Base-by-base conservation (phyloP, 495 filamentous ascomycete genomes). In the Penicillium fimorum region DNA sequence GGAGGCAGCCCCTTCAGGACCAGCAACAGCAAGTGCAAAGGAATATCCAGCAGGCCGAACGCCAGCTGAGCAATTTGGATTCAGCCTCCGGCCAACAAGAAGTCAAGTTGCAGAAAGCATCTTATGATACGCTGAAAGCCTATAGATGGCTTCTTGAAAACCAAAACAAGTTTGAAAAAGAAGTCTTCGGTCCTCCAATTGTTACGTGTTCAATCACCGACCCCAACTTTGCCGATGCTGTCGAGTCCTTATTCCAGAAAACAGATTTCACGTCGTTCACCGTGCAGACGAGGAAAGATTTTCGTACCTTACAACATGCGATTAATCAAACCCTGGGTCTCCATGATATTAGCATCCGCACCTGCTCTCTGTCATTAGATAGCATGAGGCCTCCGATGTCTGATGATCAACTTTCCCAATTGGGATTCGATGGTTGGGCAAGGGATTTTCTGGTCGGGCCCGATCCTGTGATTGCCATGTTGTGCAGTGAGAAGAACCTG, bases 101-200 rank as follows among this genome's bases (percentile, higher is more conserved):
- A 56, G 80, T 62, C 41, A 84, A 86, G 60, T 76, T 97, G 10
- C 72, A 70, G 37, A 67, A 60, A 7, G 2, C 76, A 2, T 86
- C 87, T 4, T 41, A 30, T 0, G 90, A 97, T 53, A 84, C 87
- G 3, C 73, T 76, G 11, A 78, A 66, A 61, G 87, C 85, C 22
- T 96, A 92, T 84, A 79, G 84, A 45, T 97, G 92, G 90, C 72
- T 97, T 53, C 78, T 86, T 58, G 66, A 84, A 3, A 84, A 97
- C 68, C 82, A 79, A 41, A 68, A 82, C 60, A 67, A 79, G 25
- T 97, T 97, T 55, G 82, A 92, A 66, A 83, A 87, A 51, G 80
- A 88, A 58, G 87, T 97, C 22, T 92, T 90, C 69, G 92, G 91
- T 0, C 94, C 94, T 17, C 85, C 94, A 0, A 79, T 93, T 54